Conservation (phyloP, 805 yeast species). For the Cyberlindnera mycetangii region DNA sequence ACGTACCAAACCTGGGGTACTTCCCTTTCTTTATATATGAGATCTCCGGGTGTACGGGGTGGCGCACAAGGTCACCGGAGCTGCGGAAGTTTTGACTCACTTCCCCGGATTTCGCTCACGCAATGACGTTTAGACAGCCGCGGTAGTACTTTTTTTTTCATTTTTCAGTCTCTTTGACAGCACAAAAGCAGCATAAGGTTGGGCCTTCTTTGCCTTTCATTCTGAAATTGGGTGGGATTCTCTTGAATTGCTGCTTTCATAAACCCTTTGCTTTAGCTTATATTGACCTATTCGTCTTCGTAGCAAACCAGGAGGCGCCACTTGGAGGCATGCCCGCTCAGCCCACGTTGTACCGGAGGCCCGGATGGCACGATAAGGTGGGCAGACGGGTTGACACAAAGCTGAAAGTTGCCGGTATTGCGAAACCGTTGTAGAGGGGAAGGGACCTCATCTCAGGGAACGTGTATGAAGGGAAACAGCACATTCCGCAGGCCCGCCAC, state of each 20-base stretch:
- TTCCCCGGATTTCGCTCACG: slow-evolving; percentile 2
- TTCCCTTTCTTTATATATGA: background rate
- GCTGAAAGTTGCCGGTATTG: background rate
- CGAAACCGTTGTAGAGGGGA: background rate
- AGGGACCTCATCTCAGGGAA: background rate
- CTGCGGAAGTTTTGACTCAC: background rate
- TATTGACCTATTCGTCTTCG: too few relatives aligned
- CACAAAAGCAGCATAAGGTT: too few relatives aligned
- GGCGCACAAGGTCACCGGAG: background rate
- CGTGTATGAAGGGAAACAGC: too few relatives aligned
- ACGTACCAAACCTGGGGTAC: slow-evolving; percentile 1
- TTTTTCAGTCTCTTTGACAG: too few relatives aligned
- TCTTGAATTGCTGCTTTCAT: too few relatives aligned
- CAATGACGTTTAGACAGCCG: background rate
- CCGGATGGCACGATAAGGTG: background rate
- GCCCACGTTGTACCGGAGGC: background rate
- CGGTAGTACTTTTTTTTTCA: too few relatives aligned
- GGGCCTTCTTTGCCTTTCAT: too few relatives aligned
- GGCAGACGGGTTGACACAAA: background rate
- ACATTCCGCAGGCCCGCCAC: too few relatives aligned
- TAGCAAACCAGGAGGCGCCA: too few relatives aligned
- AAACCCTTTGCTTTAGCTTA: too few relatives aligned
- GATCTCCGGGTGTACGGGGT: background rate
- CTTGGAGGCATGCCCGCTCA: too few relatives aligned
- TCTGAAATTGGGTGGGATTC: too few relatives aligned